Percentiles rank a stretch among this genome's conserved stretches.
Evolutionary conservation across 176 grass and related monocot genomes (phyloP).

Genomic region (Dendrocalamus sinicus): DNA sequence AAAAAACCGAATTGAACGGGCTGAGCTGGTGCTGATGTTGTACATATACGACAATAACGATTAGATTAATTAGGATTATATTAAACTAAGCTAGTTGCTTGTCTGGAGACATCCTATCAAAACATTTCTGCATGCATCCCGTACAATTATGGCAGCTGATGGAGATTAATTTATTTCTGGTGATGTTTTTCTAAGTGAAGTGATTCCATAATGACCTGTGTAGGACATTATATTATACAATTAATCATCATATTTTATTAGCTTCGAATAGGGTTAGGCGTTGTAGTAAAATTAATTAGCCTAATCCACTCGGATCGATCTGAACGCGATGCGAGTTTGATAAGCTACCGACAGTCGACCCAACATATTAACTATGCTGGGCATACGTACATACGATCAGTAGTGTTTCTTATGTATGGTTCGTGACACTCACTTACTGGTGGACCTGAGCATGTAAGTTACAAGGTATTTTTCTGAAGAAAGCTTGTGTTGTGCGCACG

Average conservation of each 20-base stretch:
- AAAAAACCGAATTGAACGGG: no score
- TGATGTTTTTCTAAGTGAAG: constrained; percentile 49
- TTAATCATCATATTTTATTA: constrained; percentile 23
- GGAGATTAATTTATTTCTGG: constrained; percentile 33
- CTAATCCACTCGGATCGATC: constrained; percentile 37
- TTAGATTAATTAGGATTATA: constrained; percentile 29
- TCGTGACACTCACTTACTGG: not conserved
- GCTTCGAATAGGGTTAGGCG: constrained; percentile 9
- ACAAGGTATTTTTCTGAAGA: fast-evolving
- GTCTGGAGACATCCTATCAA: constrained; percentile 65
- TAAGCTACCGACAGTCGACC: constrained; percentile 2
- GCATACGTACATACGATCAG: not conserved
- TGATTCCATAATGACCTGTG: constrained; percentile 42
- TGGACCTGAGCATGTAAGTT: not conserved
- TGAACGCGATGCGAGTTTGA: constrained; percentile 31
- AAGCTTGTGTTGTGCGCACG: not conserved
- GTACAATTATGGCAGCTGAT: constrained; percentile 57
- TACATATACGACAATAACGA: constrained; percentile 32
- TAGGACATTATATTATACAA: constrained; percentile 19
- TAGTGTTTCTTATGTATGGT: not conserved
- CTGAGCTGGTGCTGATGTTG: constrained; percentile 31
- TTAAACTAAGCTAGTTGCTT: constrained; percentile 56
- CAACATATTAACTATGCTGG: not conserved
- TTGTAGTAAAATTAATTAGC: constrained; percentile 29
- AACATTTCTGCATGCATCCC: constrained; percentile 47